Evolutionary conservation across 176 grass and related monocot genomes (phyloP).

Genomic region (Cenchrus purpureus): DNA sequence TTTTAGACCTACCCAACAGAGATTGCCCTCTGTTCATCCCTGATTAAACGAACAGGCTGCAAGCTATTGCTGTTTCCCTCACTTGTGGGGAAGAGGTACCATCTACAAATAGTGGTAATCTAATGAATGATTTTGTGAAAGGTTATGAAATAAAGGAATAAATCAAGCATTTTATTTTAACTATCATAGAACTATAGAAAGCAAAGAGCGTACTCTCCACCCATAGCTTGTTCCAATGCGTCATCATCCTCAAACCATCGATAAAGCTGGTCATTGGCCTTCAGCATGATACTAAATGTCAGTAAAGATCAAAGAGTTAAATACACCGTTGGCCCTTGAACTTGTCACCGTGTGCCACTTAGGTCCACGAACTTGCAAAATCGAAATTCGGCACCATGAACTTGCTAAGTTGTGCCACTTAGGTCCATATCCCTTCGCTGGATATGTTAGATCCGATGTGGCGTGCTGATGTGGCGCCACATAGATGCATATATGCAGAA

Average conservation of each 20-base stretch:
- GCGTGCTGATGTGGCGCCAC: too few species aligned
- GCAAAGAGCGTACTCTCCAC: conserved; percentile 77
- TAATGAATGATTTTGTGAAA: conserved; percentile 13
- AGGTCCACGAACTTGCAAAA: too few species aligned
- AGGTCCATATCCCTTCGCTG: too few species aligned
- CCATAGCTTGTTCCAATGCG: conserved; percentile 87
- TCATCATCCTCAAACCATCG: conserved; percentile 97
- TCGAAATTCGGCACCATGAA: too few species aligned
- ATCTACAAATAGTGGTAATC: conserved; percentile 54
- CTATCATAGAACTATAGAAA: conserved; percentile 24
- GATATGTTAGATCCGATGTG: too few species aligned
- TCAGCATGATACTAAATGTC: conserved; percentile 42
- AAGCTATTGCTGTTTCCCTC: conserved; percentile 38
- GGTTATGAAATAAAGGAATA: conserved; percentile 13
- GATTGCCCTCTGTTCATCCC: conserved; percentile 63
- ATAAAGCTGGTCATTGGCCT: conserved; percentile 88
- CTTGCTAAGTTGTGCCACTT: too few species aligned
- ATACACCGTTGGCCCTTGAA: too few species aligned
- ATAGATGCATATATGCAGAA: too few species aligned
- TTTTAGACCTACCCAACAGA: conserved; percentile 69
- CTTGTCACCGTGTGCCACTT: too few species aligned
- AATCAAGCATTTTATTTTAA: not conserved
- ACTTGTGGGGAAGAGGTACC: conserved; percentile 73
- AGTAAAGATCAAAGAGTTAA: conserved; percentile 42
- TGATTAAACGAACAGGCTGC: conserved; percentile 77